These are phyloP conservation scores for Prunus padus DNA, from an alignment of 306 rosid genomes.

Conservation along the genomic window DNA sequence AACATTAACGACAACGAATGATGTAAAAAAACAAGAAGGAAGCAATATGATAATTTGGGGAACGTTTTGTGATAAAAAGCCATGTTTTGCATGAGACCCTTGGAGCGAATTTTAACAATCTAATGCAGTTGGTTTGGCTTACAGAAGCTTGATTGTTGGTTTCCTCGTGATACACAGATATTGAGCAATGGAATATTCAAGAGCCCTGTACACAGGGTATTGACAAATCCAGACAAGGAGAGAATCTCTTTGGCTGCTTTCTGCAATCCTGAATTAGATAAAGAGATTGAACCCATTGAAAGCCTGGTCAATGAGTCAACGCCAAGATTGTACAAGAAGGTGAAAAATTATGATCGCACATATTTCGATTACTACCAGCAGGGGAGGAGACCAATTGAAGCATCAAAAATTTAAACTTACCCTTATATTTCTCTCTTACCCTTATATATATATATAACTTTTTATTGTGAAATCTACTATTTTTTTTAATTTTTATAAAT, in stretches of 20 bases:
- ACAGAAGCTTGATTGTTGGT: no score
- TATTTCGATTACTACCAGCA: slow-evolving; percentile 34
- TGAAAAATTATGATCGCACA: slow-evolving; percentile 34
- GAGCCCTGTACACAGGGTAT: slow-evolving; percentile 48
- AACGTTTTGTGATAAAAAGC: no score
- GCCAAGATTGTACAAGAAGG: slow-evolving; percentile 38
- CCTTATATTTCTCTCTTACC: no score
- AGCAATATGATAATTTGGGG: no score
- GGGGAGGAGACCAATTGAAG: slow-evolving; percentile 45
- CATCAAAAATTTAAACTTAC: slow-evolving; percentile 6
- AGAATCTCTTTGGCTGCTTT: slow-evolving; percentile 45
- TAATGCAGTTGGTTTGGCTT: neutral
- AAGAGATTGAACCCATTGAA: slow-evolving; percentile 46
- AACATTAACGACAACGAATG: no score
- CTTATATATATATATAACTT: no score
- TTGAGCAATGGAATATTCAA: slow-evolving; percentile 50
- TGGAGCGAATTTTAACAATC: neutral
- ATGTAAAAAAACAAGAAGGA: no score
- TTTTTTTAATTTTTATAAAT: no score
- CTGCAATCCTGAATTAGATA: slow-evolving; percentile 36
- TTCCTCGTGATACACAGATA: slow-evolving; percentile 30
- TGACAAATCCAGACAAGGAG: slow-evolving; percentile 42
- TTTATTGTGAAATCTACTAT: no score
- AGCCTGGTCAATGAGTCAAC: slow-evolving; percentile 36
- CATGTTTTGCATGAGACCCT: no score